These are phyloP conservation scores for Lycium ferocissimum DNA, from an alignment of 257 asterid species.

Conservation along the genomic window DNA sequence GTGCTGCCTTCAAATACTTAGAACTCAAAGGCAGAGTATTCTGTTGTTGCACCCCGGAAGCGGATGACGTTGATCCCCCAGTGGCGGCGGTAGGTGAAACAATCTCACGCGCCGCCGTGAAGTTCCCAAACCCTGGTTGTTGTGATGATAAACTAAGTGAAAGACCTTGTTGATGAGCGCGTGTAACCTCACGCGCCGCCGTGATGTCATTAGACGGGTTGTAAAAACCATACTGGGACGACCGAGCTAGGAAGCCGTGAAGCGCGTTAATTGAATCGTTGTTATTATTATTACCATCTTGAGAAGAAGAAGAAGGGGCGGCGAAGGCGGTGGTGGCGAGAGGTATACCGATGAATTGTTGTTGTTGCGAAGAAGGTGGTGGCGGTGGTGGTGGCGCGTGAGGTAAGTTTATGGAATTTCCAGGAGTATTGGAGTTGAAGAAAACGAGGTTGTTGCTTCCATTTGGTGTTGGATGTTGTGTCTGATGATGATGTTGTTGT, in stretches of 20 bases:
- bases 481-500: conserved; percentile 46
- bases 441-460: conserved; percentile 59
- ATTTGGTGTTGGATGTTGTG: conserved; percentile 26
- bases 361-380: conserved; percentile 47
- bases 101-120: conserved; percentile 51
- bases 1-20: conserved; percentile 85
- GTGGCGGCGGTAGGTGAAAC: conserved; percentile 43
- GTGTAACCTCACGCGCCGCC: conserved; percentile 73
- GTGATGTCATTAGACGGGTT: conserved; percentile 48
- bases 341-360: conserved; percentile 79
- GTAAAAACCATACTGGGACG: conserved; percentile 61
- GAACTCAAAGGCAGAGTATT: conserved; percentile 63
- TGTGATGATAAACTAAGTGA: conserved; percentile 81
- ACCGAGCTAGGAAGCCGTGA: conserved; percentile 74
- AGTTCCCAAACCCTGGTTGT: conserved; percentile 55
- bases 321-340: conserved; percentile 37
- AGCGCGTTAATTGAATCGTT: conserved; percentile 48
- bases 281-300: conserved; percentile 30
- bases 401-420: conserved; percentile 36
- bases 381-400: conserved; percentile 69
- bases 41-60: conserved; percentile 63
- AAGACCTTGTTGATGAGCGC: conserved; percentile 74
- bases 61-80: conserved; percentile 70
- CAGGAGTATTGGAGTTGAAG: conserved; percentile 62
- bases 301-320: conserved; percentile 39